phyloP scores from a whole-genome alignment of 2,329 filamentous ascomycete species.

The Cytospora piceae region DNA sequence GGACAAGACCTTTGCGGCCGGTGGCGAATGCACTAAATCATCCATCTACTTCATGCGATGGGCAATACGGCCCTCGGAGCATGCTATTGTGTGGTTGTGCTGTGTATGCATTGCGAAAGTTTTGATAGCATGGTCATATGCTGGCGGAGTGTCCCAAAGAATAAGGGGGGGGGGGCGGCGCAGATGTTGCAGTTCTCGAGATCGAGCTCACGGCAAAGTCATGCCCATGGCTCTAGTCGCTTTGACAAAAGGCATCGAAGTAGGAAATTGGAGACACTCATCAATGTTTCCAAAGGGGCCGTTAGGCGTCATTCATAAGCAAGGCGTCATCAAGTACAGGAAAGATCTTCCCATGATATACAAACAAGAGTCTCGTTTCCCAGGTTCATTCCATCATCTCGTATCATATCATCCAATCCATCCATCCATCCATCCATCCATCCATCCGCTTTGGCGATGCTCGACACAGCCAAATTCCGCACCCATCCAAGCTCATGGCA shows the following conservation, averaged over 20 bases:
- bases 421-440: background rate
- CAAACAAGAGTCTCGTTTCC: slow-evolving; percentile 1
- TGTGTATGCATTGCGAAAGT: background rate
- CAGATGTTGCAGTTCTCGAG: background rate
- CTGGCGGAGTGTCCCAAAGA: background rate
- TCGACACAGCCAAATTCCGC: background rate
- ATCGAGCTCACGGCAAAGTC: background rate
- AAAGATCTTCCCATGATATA: slow-evolving; percentile 5
- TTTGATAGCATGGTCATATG: background rate
- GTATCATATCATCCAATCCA: slow-evolving; percentile 14
- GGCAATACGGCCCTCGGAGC: background rate
- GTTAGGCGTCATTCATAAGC: background rate
- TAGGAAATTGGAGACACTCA: background rate
- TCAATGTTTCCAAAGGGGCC: background rate
- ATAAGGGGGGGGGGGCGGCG: background rate
- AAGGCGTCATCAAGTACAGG: background rate
- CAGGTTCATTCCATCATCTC: slow-evolving; percentile 4
- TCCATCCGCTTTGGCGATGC: background rate
- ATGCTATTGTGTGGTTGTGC: background rate
- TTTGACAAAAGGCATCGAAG: background rate
- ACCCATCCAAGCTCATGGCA: background rate
- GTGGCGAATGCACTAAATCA: no score
- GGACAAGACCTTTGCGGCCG: no score
- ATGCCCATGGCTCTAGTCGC: background rate
- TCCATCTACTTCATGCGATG: no score